Base-by-base conservation (phyloP, 345 rosid genomes). In the Crucihimalaya himalaica region DNA sequence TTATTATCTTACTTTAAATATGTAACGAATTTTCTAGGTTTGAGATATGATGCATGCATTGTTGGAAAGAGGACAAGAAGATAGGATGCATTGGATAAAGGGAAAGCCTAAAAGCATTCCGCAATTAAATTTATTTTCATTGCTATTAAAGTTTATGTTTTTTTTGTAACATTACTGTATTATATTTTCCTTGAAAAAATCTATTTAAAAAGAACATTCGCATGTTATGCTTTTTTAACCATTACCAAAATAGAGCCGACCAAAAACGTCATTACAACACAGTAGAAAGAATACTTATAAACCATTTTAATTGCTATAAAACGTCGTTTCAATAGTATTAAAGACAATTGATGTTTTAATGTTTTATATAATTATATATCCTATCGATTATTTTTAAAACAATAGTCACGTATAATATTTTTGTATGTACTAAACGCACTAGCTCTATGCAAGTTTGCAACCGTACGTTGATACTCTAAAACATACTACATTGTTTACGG, bases 11-110 rank as follows among this genome's bases (percentile, higher is more conserved):
- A 65, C 34, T 23, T 52, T 12, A 16, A 16, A 8, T 13, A n/a
- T n/a, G n/a, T n/a, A 56, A 45, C 12, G 28, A 73, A 55, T 23
- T 65, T 73, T 18, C 10, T 58, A 29, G 53, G 28, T 20, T 57
- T 46, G 39, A 58, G 78, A 57, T 57, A 66, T 57, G 78, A 74
- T 74, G 54, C 67, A 74, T 74, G 54, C 67, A 66, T 66, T 66
- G 73, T 48, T 68, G 69, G 50, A 75, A 61, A 75, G 71, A 69
- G 25, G 70, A 63, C 74, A 62, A 46, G 56, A 70, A 52, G 63
- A 75, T 32, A 76, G 18, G 51, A 63, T 68, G 81, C 84, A 76
- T 81, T 78, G 89, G 80, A 78, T 64, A 80, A 76, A 82, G 87
- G 54, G 45, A 83, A 85, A 84, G 88, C 56, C 78, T 69, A 66